These are phyloP conservation scores for Backusella tuberculispora DNA, from an alignment of 192 early-diverging fungal species.

Conservation along the genomic window DNA sequence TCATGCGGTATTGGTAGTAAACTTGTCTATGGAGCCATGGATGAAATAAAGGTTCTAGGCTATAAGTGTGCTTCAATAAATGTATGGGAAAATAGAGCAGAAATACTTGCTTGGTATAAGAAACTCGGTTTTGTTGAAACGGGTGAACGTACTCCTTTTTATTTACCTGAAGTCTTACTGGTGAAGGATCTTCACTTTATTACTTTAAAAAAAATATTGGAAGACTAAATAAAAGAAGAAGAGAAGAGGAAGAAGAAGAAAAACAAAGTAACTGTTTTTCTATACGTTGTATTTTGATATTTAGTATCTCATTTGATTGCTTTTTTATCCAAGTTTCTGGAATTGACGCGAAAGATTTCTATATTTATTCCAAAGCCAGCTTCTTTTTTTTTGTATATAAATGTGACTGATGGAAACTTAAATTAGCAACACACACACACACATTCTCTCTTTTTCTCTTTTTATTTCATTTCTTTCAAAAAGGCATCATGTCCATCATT, in stretches of 20 bases:
- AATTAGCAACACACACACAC: background rate
- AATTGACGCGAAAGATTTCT: too few species aligned
- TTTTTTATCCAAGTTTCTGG: too few species aligned
- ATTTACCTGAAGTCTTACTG: conserved; percentile 36
- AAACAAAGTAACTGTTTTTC: too few species aligned
- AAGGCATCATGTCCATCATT: background rate
- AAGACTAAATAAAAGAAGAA: background rate
- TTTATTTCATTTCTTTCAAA: background rate
- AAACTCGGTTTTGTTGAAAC: conserved; percentile 51
- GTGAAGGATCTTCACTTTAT: conserved; percentile 42
- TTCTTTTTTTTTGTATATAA: too few species aligned
- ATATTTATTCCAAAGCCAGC: too few species aligned
- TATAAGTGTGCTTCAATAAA: conserved; percentile 37
- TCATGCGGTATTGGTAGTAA: conserved; percentile 53
- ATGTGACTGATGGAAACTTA: background rate
- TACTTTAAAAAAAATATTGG: conserved; percentile 31
- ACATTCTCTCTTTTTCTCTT: background rate
- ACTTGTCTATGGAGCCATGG: conserved; percentile 42
- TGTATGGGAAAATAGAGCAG: conserved; percentile 43
- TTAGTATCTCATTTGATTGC: too few species aligned
- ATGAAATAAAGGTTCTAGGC: conserved; percentile 33
- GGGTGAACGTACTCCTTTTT: conserved; percentile 45
- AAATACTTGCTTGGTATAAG: conserved; percentile 50
- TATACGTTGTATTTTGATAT: too few species aligned
- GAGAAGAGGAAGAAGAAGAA: too few species aligned